phyloP scores from a whole-genome alignment of 495 filamentous ascomycete species.

The Trichoderma parareesei region DNA sequence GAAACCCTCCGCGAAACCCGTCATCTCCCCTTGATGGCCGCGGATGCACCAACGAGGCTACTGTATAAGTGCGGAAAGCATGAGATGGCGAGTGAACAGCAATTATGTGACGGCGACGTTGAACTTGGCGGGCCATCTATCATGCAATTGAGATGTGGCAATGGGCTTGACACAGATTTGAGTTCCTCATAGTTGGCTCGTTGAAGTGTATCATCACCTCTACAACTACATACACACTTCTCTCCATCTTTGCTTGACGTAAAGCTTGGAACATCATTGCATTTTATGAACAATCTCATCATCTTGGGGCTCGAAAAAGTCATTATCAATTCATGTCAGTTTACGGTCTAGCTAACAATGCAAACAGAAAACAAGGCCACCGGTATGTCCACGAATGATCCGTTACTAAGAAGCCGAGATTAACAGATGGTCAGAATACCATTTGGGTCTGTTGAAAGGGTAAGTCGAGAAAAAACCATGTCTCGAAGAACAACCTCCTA shows the following conservation, averaged over 20 bases:
- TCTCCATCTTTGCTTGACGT: background rate
- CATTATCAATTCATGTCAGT: too few relatives aligned
- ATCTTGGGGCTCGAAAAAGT: background rate
- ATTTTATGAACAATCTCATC: background rate
- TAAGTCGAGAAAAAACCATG: conserved; percentile 28
- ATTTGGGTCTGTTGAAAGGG: conserved; percentile 97
- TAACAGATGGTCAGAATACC: conserved; percentile 63
- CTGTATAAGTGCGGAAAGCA: background rate
- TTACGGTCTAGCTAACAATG: background rate
- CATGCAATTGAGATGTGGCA: too few relatives aligned
- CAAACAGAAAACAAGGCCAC: conserved; percentile 93
- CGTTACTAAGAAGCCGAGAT: conserved; percentile 13
- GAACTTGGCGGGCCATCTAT: background rate
- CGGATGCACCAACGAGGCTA: background rate
- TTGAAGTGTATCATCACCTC: background rate
- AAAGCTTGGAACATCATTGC: background rate
- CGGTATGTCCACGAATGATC: conserved; percentile 43
- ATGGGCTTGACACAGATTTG: background rate
- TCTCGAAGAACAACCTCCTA: background rate
- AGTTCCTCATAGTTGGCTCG: background rate
- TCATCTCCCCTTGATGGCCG: background rate
- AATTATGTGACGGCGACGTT: background rate
- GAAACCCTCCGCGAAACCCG: too few relatives aligned
- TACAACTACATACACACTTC: background rate
- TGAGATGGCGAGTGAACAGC: background rate